Base-by-base conservation (phyloP, 2,329 filamentous ascomycete species). In the Lasiodiplodia sp. region DNA sequence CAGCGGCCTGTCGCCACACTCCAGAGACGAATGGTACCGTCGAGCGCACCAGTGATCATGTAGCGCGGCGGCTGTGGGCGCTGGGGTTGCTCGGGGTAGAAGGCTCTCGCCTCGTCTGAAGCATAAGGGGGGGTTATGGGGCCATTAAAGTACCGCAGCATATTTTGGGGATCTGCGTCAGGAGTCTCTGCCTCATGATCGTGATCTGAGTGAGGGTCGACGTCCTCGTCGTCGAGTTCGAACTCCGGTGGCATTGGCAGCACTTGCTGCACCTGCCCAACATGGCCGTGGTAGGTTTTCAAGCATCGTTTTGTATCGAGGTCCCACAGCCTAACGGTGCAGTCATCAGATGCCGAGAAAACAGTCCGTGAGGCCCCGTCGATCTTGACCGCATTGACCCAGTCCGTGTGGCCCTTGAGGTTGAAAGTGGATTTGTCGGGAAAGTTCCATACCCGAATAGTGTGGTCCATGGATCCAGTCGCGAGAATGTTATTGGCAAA, bases 311-410 rank as follows among this genome's bases (percentile, higher is more conserved):
- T 90, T 1, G 91, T 92, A 76, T 97, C 93, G 44, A 99, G 85
- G 75, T 98, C 95, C 95, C 95, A 97, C 1, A 99, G 85, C 73
- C 94, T 93, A 72, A 97, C 89, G 0, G 92, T 96, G 76, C 93
- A 91, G 78, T 99, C 96, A 77, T 99, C 96, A 0, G 94, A 97
- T 1, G 94, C 94, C 0, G 95, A 97, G 75, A 98, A 91, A 3
- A 98, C 86, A 0, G 94, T 97, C 16, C 93, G 90, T 11, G 93
- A 96, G 1, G 87, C 82, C 0, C 90, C 87, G 78, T 99, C 94
- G 47, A 99, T 88, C 72, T 91, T 91, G 38, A 98, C 95, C n/a
- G 92, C 91, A 80, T 99, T 99, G 74, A 99, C 94, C 92, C 95
- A 98, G 78, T 98, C 94, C 0, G 86, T 88, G 78, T 99, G 96